A percentile compares a stretch with the other conserved stretches of the same genome.
Evolutionary conservation across 1,284 basidiomycete genomes (phyloP).

Genomic region (Malassezia equina): DNA sequence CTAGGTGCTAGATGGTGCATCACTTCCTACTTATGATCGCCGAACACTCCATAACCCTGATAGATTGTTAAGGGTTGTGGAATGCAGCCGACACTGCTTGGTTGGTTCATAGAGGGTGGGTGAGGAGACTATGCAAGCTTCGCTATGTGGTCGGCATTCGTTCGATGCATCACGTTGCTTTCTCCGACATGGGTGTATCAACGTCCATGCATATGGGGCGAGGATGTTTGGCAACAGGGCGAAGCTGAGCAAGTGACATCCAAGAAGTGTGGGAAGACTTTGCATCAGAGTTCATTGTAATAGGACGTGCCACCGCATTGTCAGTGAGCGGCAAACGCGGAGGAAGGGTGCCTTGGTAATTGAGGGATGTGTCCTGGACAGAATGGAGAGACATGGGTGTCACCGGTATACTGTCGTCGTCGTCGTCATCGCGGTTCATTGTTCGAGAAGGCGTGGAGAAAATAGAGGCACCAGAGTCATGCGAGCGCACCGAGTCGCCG

Average conservation of each 20-base stretch:
- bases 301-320: neutral
- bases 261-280: neutral
- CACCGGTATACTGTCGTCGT: slow-evolving; percentile 43
- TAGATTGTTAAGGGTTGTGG: neutral
- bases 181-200: slow-evolving; percentile 7
- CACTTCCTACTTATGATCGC: slow-evolving; percentile 12
- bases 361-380: slow-evolving; percentile 23
- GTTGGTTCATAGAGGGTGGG: neutral
- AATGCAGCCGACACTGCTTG: neutral
- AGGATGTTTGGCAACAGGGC: slow-evolving; percentile 12
- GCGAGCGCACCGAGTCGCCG: slow-evolving; percentile 32
- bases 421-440: slow-evolving; percentile 39
- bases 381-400: slow-evolving; percentile 44
- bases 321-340: neutral
- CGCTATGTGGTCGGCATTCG: neutral
- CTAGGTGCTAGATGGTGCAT: slow-evolving; percentile 2
- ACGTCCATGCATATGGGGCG: neutral
- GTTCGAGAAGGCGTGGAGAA: slow-evolving; percentile 43
- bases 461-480: slow-evolving; percentile 33
- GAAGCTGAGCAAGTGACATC: slow-evolving; percentile 7
- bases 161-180: neutral
- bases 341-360: neutral
- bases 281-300: neutral
- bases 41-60: neutral
- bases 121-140: neutral